Base-by-base conservation (phyloP, 768 basidiomycete species). In the Amanita fuliginea region DNA sequence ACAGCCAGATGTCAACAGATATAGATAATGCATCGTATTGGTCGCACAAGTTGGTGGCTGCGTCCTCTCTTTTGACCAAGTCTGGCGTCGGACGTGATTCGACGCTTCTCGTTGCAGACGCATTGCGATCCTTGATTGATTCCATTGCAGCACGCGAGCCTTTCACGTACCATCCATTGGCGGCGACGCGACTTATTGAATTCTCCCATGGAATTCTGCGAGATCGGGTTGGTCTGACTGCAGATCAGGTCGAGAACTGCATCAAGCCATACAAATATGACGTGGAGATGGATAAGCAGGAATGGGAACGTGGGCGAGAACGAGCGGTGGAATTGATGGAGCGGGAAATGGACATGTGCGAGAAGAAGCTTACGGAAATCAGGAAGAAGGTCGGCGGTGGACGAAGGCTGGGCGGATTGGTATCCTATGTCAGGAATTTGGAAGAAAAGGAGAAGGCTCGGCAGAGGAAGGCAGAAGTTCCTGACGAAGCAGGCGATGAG, bases 221-320 rank as follows among this genome's bases (percentile, higher is more conserved):
- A 51, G 95, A 98, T 59, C 80, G 95, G 5, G 86, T 97, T 51
- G 87, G 90, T 13, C 68, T 95, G 49, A 92, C 96, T n/a, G 86
- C 90, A 4, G 96, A 99, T 63, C 95, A 98, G 67, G 95, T 99
- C 13, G 96, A 99, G 72, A 99, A 98, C 64, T 95, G 91, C 65
- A 97, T 99, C 74, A 99, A 99, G 67, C 96, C 95, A 24, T 97
- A 81, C 77, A 99, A 99, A 71, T 95, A 96, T 60, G 95, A 98
- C 60, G 83, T 98, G 22, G 96, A 99, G 62, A 86, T 97, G 11
- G 93, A 97, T 54, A 76, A 79, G 11, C 71, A 83, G 36, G 96
- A 99, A 64, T 99, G 96, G 96, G 88, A 90, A 57, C 60, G 71
- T 2, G 96, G 96, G 0, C 71, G 94, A 43, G 75, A 74, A 56